Base-by-base conservation (phyloP, 1,139 yeast species). In the Yamadazyma mexicana region DNA sequence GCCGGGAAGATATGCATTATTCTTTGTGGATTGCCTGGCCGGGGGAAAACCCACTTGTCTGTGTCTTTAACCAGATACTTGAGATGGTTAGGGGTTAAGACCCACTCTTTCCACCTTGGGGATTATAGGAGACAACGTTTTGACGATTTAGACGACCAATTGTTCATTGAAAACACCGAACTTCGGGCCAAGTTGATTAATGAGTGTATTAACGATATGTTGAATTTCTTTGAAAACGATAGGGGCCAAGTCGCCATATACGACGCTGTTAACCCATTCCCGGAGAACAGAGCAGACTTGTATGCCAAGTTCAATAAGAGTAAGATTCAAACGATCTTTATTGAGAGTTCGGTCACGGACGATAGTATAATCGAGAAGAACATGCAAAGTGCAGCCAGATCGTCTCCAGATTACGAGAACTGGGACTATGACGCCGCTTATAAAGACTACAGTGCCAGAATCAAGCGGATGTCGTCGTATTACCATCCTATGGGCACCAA, bases 1-100 rank as follows among this genome's bases (percentile, higher is more conserved):
- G 98, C 98, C 3, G 98, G 98, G 3, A 87, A 89, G 56, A 83
- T 92, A 39, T 81, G 95, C 55, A 84, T 92, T 43, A 88, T 86
- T 9, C 73, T 92, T 50, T 95, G 88, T 5, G 99, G 99, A 0
- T 73, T 91, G 45, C 98, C 99, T 1, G 98, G 97, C 1, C 75
- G 98, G 40, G 98, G 98, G 5, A 92, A 92, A 59, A 92, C 98
- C 1, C 92, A 91, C 58, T 74, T 91, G 43, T 85, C 96, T 6
- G 98, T 91, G 18, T 83, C 96, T 10, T 73, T 92, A 46, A 89
- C 97, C 1, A 75, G 98, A 44, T 92, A 91, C 59, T 72, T 94
- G 48, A 75, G 97, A 51, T 92, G 99, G 92, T 70, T 92, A 31
- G 99, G 98, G 5, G 98, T 92, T 18, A 83, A 87, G 54, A 84